Conservation (phyloP, 495 filamentous ascomycete species). For the Annulohypoxylon maeteangense region DNA sequence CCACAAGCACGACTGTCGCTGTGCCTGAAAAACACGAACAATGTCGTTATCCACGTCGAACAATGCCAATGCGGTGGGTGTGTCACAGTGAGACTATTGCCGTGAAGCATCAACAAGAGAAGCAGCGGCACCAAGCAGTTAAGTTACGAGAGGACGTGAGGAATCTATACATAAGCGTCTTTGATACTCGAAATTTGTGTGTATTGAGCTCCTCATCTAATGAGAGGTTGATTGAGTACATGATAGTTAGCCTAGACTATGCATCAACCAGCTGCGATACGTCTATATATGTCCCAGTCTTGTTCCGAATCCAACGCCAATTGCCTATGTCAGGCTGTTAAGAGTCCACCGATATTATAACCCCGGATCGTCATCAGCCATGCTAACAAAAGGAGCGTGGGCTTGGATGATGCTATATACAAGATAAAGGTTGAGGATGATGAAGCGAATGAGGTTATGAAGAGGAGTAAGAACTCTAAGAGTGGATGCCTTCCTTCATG, state of each 20-base stretch:
- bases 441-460: background rate
- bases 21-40: slow-evolving; percentile 15
- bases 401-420: slow-evolving; percentile 30
- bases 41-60: slow-evolving; percentile 21
- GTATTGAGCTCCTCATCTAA: slow-evolving; percentile 27
- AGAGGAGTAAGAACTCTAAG: background rate
- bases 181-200: slow-evolving; percentile 4
- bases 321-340: slow-evolving; percentile 8
- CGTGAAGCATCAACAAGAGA: background rate
- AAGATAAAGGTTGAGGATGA: background rate
- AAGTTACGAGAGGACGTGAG: slow-evolving; percentile 6
- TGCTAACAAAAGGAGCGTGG: slow-evolving; percentile 30
- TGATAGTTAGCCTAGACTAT: background rate
- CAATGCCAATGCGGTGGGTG: slow-evolving; percentile 33
- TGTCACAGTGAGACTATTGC: slow-evolving; percentile 25
- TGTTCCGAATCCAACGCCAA: slow-evolving; percentile 33
- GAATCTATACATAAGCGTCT: slow-evolving; percentile 34
- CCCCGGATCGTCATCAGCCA: slow-evolving; percentile 27
- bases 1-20: slow-evolving; percentile 15
- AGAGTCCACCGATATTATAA: slow-evolving; percentile 28
- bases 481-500: slow-evolving; percentile 51
- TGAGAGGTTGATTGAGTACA: slow-evolving; percentile 22
- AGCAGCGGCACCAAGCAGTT: background rate
- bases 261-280: slow-evolving; percentile 19
- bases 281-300: slow-evolving; percentile 37